Percentiles rank a stretch among this genome's conserved stretches.
Conservation (phyloP, 345 rosid genomes). For the Hibiscus mutabilis region DNA sequence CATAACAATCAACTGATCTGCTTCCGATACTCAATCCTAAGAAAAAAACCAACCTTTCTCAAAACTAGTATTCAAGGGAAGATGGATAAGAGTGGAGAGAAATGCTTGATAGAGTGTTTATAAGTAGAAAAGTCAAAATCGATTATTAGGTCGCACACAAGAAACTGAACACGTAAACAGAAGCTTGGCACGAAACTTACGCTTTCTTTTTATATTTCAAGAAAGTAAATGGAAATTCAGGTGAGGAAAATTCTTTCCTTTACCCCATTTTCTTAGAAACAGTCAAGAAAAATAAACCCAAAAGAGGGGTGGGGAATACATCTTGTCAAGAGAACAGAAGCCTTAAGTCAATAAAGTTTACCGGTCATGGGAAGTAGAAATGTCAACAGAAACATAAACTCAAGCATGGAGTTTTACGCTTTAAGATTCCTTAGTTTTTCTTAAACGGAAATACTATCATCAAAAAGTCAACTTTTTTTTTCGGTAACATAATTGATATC, state of each 20-base stretch:
- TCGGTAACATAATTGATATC: too few relatives aligned
- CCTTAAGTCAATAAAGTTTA: neutral
- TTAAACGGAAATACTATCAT: neutral
- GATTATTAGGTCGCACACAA: neutral
- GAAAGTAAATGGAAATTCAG: conserved; percentile 1
- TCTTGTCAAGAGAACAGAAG: neutral
- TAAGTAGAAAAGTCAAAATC: neutral
- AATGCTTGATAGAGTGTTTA: neutral
- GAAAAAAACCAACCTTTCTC: neutral
- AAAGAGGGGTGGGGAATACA: neutral
- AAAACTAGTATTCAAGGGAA: neutral
- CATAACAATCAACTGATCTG: neutral
- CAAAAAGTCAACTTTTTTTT: neutral
- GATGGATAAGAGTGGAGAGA: neutral
- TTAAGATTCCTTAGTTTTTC: neutral
- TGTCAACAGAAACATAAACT: neutral
- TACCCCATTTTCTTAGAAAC: neutral
- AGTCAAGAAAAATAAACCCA: neutral
- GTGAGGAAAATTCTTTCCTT: neutral
- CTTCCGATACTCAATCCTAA: neutral
- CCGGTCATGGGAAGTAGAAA: neutral
- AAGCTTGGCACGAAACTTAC: neutral
- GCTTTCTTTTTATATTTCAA: neutral
- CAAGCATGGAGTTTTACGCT: neutral
- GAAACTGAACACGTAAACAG: neutral